Evolutionary conservation across 2,329 filamentous ascomycete species (phyloP).

Genomic region (Mycogone perniciosa): DNA sequence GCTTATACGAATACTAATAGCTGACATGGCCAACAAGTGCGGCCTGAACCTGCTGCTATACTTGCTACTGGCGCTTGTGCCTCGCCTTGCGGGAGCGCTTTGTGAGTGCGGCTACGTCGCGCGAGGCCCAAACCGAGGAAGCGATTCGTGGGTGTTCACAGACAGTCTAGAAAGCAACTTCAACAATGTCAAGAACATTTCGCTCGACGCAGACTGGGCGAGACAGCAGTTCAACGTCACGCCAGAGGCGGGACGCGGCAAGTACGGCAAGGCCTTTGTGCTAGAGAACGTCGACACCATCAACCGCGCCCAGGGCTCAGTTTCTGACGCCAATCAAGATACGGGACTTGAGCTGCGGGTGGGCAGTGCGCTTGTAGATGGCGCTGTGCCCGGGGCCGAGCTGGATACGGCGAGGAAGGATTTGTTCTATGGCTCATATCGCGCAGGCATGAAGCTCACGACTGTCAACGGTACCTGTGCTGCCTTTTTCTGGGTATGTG

Average conservation of each 20-base stretch:
- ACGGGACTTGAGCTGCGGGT: constrained; percentile 54
- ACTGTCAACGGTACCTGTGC: constrained; percentile 60
- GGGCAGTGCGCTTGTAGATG: constrained; percentile 36
- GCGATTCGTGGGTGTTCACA: constrained; percentile 50
- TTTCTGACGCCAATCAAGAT: constrained; percentile 39
- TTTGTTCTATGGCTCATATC: constrained; percentile 63
- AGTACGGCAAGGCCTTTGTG: constrained; percentile 59
- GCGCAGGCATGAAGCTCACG: constrained; percentile 60
- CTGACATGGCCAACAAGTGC: background rate
- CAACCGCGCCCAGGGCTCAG: constrained; percentile 31
- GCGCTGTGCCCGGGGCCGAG: constrained; percentile 57
- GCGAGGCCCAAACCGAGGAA: constrained; percentile 33
- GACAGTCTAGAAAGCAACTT: constrained; percentile 70
- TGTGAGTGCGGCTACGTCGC: constrained; percentile 71
- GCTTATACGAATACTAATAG: background rate
- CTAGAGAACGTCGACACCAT: constrained; percentile 44
- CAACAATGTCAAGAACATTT: constrained; percentile 44
- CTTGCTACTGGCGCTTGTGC: background rate
- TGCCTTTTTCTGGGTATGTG: constrained; percentile 69
- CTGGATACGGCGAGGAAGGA: constrained; percentile 55
- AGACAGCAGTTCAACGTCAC: constrained; percentile 62
- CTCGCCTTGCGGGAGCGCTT: constrained; percentile 1
- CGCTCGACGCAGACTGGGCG: constrained; percentile 53
- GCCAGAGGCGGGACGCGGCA: constrained; percentile 50
- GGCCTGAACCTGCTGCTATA: background rate